These are phyloP conservation scores for Entomortierella parvispora DNA, from an alignment of 192 early-diverging fungal genomes.

Conservation along the genomic window DNA sequence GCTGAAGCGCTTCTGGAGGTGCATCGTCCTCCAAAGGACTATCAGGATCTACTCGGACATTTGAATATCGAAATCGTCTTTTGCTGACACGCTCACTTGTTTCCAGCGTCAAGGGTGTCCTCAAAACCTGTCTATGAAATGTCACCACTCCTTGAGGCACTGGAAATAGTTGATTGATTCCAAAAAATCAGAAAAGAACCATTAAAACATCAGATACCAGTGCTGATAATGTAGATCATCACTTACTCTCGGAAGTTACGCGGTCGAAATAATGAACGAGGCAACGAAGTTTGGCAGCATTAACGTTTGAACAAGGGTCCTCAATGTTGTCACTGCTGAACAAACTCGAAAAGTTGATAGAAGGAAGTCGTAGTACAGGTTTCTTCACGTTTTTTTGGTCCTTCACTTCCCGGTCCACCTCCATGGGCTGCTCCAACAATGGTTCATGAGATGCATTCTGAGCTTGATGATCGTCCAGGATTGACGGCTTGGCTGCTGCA, in stretches of 20 bases:
- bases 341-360: slow-evolving; percentile 43
- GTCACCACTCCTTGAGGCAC: slow-evolving; percentile 41
- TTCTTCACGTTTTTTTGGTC: not conserved
- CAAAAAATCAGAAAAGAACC: too few relatives aligned
- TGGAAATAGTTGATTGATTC: not conserved
- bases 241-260: slow-evolving; percentile 22
- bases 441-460: too few relatives aligned
- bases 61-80: slow-evolving; percentile 3
- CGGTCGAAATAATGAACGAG: slow-evolving; percentile 50
- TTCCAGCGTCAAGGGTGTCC: slow-evolving; percentile 6
- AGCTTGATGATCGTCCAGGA: too few relatives aligned
- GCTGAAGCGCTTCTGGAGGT: slow-evolving; percentile 24
- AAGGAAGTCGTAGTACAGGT: slow-evolving; percentile 19
- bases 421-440: too few relatives aligned
- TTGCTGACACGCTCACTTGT: slow-evolving; percentile 1
- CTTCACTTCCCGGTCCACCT: too few relatives aligned
- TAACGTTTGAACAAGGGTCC: slow-evolving; percentile 11
- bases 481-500: not conserved
- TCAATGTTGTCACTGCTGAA: slow-evolving; percentile 11
- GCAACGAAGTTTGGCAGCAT: slow-evolving; percentile 48
- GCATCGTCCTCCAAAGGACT: slow-evolving; percentile 44
- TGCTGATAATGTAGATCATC: too few relatives aligned
- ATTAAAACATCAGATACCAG: too few relatives aligned
- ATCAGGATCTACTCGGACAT: slow-evolving; percentile 22
- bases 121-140: slow-evolving; percentile 40